Percentiles rank a stretch among this genome's conserved stretches.
phyloP scores from a whole-genome alignment of 2,329 filamentous ascomycete genomes.

The Bipolaris sorokiniana region DNA sequence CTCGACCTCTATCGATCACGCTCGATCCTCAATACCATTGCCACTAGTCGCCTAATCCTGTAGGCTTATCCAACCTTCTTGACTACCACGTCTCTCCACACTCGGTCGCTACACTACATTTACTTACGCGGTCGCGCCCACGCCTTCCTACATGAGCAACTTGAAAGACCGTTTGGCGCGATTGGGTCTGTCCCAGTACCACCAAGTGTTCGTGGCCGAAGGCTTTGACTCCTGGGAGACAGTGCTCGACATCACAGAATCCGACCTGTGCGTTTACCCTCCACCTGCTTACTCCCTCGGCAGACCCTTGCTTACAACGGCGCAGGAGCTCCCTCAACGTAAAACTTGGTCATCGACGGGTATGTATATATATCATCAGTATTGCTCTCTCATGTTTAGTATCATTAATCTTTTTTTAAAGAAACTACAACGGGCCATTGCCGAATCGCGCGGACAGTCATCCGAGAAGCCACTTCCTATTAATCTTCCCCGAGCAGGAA shows the following conservation, averaged over 20 bases:
- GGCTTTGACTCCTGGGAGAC: constrained; percentile 87
- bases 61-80: constrained; percentile 57
- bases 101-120: constrained; percentile 13
- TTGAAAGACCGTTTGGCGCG: constrained; percentile 72
- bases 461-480: constrained; percentile 46
- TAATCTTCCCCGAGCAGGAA: constrained; percentile 55
- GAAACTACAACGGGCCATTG: constrained; percentile 85
- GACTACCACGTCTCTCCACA: constrained; percentile 4
- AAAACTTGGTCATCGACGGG: constrained; percentile 80
- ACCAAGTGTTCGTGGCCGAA: constrained; percentile 73
- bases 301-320: constrained; percentile 17
- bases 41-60: constrained; percentile 33
- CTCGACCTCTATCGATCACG: constrained; percentile 14
- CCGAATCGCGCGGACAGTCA: constrained; percentile 67
- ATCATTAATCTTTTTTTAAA: constrained; percentile 41
- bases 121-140: constrained; percentile 11
- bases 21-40: constrained; percentile 16
- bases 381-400: background rate
- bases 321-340: constrained; percentile 74
- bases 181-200: constrained; percentile 79
- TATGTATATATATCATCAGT: constrained; percentile 53
- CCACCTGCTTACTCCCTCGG: constrained; percentile 14
- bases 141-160: constrained; percentile 63
- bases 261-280: constrained; percentile 69
- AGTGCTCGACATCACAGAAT: constrained; percentile 82